Base-by-base conservation (phyloP, 2,329 filamentous ascomycete genomes). In the Claviceps capensis region DNA sequence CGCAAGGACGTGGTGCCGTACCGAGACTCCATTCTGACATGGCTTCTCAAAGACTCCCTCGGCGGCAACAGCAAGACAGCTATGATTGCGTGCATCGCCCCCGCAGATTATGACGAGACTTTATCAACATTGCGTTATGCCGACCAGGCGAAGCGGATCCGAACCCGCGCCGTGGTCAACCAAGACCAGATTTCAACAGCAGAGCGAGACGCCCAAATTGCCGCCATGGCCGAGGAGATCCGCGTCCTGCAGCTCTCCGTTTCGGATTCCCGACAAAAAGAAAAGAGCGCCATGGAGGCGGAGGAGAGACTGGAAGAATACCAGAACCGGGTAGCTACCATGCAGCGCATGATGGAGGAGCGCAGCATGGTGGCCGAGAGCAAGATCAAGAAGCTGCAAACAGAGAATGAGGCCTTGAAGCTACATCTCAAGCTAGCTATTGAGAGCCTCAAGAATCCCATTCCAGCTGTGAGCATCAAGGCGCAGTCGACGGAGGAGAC, bases 61-160 rank as follows among this genome's bases (percentile, higher is more conserved):
- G 93, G 93, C 13, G 93, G 93, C 52, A 98, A 98, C 75, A 91
- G 85, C 63, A 98, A 97, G 70, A 98, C 93, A 9, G 93, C 93
- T 56, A 98, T 98, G 93, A 96, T 98, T 61, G 93, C 93, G 8
- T 97, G 93, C 66, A 95, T 98, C 60, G 85, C 89, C 5, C 93
- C 93, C 0, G 84, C 87, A 0, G 93, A 98, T 70, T 97, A 98
- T 64, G 93, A 98, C 53, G 93, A 98, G 67, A 98, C 93, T 0
- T 78, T 98, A 1, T 95, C 88, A 2, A 98, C 93, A 1, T 80
- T 98, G 13, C 88, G 93, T 40, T 98, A 98, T 67, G 93, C 93
- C 19, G 91, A 98, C 67, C 91, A 97, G 69, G 93, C 93, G 55
- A 98, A 98, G 74, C 85, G 86, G 52, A 98, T 98, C 71, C 88